Percentiles rank a stretch among this genome's conserved stretches.
Evolutionary conservation across 2,329 filamentous ascomycete genomes (phyloP).

Genomic region (Aspergillus transmontanensis): DNA sequence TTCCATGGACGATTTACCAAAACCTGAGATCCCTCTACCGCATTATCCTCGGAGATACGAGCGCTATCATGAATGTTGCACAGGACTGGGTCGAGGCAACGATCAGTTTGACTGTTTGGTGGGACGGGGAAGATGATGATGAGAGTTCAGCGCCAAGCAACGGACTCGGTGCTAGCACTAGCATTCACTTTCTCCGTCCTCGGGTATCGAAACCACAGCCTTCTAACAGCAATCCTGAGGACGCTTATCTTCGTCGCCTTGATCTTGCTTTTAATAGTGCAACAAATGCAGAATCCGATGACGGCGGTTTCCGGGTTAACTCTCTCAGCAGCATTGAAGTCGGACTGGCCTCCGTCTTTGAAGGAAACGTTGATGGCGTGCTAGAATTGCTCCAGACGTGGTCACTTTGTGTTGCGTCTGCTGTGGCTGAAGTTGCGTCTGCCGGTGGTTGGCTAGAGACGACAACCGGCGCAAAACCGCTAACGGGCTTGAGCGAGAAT

Average conservation of each 20-base stretch:
- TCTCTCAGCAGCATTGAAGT: conserved; percentile 76
- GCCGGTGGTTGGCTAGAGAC: conserved; percentile 79
- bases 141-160: conserved; percentile 35
- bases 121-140: conserved; percentile 75
- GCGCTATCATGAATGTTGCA: conserved; percentile 73
- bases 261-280: conserved; percentile 67
- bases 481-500: conserved; percentile 71
- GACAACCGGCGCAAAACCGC: conserved; percentile 56
- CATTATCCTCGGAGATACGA: conserved; percentile 73
- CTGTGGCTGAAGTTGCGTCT: conserved; percentile 81
- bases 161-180: conserved; percentile 23
- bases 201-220: conserved; percentile 41
- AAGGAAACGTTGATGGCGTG: conserved; percentile 77
- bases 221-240: conserved; percentile 52
- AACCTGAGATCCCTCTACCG: conserved; percentile 79
- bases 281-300: conserved; percentile 66
- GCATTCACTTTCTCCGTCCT: conserved; percentile 27
- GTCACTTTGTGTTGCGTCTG: conserved; percentile 77
- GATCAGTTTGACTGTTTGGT: conserved; percentile 83
- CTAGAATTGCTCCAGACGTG: conserved; percentile 74
- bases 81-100: conserved; percentile 93
- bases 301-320: conserved; percentile 69
- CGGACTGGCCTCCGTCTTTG: conserved; percentile 77
- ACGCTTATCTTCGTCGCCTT: conserved; percentile 74
- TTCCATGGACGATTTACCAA: conserved; percentile 90